Percentiles rank a stretch among this genome's conserved stretches.
Evolutionary conservation across 2,329 filamentous ascomycete genomes (phyloP).

Genomic region (Scopulariopsis brevicaulis): DNA sequence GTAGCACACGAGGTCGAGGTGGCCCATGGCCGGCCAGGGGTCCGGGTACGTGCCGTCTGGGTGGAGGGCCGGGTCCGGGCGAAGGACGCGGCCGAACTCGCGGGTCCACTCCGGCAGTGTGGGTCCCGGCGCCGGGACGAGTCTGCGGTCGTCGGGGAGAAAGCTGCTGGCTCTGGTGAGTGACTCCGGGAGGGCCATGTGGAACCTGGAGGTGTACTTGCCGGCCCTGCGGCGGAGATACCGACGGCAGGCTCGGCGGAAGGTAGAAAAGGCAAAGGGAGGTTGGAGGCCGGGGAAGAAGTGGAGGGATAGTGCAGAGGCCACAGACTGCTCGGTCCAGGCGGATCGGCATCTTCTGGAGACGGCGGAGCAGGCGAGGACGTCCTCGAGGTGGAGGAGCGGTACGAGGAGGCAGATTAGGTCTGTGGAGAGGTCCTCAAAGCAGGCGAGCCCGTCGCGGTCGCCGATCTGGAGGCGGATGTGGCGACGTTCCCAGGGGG

Average conservation of each 20-base stretch:
- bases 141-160: not conserved
- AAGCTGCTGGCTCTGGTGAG: too few relatives aligned
- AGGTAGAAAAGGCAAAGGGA: not conserved
- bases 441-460: not conserved
- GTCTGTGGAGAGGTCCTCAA: constrained; percentile 14
- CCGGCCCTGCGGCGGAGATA: not conserved
- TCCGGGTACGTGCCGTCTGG: not conserved
- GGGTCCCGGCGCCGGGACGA: not conserved
- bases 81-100: not conserved
- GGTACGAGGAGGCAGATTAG: constrained; percentile 13
- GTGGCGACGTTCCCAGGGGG: not conserved
- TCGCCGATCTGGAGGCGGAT: not conserved
- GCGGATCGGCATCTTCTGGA: constrained; percentile 13
- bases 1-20: not conserved
- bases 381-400: constrained; percentile 13
- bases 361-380: constrained; percentile 13
- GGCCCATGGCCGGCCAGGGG: not conserved
- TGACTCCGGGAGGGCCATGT: not conserved
- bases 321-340: constrained; percentile 14
- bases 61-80: not conserved
- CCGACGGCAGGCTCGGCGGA: not conserved
- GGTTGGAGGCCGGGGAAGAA: constrained; percentile 16
- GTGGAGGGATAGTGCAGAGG: constrained; percentile 9
- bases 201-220: not conserved
- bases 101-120: not conserved